A percentile compares a stretch with the other conserved stretches of the same genome.
phyloP scores from a whole-genome alignment of 2,329 filamentous ascomycete genomes.

The Cladobotryum protrusum region DNA sequence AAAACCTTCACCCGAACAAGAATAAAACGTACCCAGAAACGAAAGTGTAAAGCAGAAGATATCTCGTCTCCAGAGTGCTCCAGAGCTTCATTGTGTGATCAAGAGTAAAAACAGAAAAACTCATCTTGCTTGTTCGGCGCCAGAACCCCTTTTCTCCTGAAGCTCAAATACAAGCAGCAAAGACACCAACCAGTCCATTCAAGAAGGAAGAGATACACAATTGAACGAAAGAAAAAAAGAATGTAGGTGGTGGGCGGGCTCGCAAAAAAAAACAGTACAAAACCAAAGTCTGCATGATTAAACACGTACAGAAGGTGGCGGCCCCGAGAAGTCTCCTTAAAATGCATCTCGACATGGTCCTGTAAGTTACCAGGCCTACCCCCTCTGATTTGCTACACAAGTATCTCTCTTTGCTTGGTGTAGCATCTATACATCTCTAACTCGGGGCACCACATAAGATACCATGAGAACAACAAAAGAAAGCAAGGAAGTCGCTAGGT shows the following conservation, averaged over 20 bases:
- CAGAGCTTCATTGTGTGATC: no score
- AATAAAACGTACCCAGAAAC: neutral
- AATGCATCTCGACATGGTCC: neutral
- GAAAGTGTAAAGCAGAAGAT: neutral
- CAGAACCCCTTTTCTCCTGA: slow-evolving; percentile 8
- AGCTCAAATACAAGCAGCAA: neutral
- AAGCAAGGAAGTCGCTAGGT: slow-evolving; percentile 10
- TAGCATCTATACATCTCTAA: slow-evolving; percentile 4
- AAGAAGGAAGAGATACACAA: slow-evolving; percentile 1
- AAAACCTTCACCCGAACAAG: neutral
- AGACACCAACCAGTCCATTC: neutral
- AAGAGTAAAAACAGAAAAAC: neutral
- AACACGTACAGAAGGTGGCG: slow-evolving; percentile 10
- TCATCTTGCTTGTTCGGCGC: slow-evolving; percentile 1
- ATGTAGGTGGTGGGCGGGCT: neutral
- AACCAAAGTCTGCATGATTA: slow-evolving; percentile 7
- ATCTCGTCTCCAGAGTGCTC: no score
- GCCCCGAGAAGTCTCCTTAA: slow-evolving; percentile 5
- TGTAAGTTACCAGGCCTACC: neutral
- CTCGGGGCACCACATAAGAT: slow-evolving; percentile 7
- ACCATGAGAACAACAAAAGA: slow-evolving; percentile 2
- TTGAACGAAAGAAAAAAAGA: slow-evolving; percentile 1
- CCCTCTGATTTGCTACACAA: neutral
- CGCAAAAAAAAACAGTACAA: neutral
- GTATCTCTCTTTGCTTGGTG: neutral